Base-by-base conservation (phyloP, 2,329 filamentous ascomycete species). In the Penicillium sp. region DNA sequence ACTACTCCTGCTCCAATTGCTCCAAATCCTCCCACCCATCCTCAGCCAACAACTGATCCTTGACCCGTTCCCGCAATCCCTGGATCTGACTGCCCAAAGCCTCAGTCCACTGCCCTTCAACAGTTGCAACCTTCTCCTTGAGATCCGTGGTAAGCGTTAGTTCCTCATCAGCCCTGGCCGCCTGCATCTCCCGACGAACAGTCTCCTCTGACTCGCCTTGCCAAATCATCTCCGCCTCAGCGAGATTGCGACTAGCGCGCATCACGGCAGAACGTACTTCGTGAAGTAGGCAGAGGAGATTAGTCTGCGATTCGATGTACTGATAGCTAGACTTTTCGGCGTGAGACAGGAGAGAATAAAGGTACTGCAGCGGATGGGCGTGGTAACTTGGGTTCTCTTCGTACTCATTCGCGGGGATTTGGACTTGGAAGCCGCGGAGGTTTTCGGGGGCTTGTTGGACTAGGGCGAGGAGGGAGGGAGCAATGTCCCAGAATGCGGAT, bases 401-500 rank as follows among this genome's bases (percentile, higher is more conserved):
- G 67, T 70, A 90, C 77, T 99, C 95, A 19, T 87, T 82, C 0
- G 85, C 75, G 0, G 95, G 93, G 50, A 98, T 93, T 69, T 90
- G 86, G 53, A 97, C 85, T 24, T 87, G 82, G 77, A 96, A 93
- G 0, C 79, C 80, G 3, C 73, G 69, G 28, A 85, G 74, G 26
- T 78, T 69, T 1, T 79, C 75, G 0, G 93, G 93, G 24, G 97
- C 89, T 70, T 91, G 90, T 62, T 96, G 91, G 12, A 96, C 85
- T 51, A 98, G 82, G 17, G 88, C 85, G 28, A 90, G 84, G 0
- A 99, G 84, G 3, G 89, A 88, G 2, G 95, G 95, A 1, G 93
- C 94, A 71, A 98, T 96, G 73, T 99, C 95, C 95, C 95, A 99
- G 76, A 98, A 99, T 0, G 94, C 93, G 10, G 90, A 93, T 2